Conservation (phyloP, 768 basidiomycete species). For the Termitomyces heimii region DNA sequence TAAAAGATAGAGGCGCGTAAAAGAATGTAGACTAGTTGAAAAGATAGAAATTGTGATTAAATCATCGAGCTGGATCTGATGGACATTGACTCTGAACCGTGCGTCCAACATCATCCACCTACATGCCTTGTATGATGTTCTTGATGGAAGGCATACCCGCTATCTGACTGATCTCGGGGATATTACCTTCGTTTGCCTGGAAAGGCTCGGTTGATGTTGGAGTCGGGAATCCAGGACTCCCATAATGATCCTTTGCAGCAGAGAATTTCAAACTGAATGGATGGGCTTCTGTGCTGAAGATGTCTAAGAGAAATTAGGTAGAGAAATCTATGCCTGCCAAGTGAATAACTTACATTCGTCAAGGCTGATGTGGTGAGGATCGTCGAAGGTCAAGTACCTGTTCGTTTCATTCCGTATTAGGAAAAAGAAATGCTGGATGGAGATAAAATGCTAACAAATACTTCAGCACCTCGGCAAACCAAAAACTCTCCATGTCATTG, state of each 20-base stretch:
- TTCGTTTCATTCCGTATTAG: conserved; percentile 14
- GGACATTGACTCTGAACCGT: background rate
- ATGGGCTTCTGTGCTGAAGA: conserved; percentile 71
- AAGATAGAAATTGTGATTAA: background rate
- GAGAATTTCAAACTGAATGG: conserved; percentile 50
- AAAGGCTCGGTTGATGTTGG: conserved; percentile 7
- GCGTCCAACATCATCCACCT: background rate
- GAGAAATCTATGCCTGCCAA: background rate
- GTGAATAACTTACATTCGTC: conserved; percentile 47
- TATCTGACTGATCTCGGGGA: conserved; percentile 21
- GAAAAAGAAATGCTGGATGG: background rate
- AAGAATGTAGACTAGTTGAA: background rate
- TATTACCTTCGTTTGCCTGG: conserved; percentile 4
- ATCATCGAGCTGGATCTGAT: background rate
- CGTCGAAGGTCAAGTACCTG: conserved; percentile 71
- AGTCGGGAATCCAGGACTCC: conserved; percentile 15
- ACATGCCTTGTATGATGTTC: background rate
- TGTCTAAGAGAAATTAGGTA: conserved; percentile 25
- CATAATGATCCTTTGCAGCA: conserved; percentile 26
- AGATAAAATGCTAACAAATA: conserved; percentile 43
- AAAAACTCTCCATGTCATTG: conserved; percentile 62
- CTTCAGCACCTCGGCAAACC: conserved; percentile 74
- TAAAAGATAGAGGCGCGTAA: background rate
- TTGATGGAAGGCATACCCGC: conserved; percentile 10
- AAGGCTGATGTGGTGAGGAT: conserved; percentile 55